Conservation (phyloP, 345 rosid genomes). For the Corchorus capsularis region DNA sequence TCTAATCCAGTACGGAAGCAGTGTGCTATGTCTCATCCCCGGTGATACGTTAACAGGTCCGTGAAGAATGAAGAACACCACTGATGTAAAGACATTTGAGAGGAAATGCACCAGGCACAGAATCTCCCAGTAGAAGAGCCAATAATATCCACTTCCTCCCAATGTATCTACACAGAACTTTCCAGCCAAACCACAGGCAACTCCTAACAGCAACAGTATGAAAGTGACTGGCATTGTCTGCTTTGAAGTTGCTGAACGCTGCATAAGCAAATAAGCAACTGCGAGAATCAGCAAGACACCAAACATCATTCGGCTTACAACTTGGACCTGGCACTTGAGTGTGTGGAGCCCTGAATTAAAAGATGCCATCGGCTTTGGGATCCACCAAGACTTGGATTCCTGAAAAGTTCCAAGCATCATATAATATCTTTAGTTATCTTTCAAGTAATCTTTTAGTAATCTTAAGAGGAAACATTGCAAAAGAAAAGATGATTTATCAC, state of each 20-base stretch:
- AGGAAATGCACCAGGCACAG: conserved; percentile 69
- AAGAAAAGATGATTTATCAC: neutral
- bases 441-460: neutral
- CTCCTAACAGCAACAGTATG: conserved; percentile 68
- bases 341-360: conserved; percentile 50
- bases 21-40: conserved; percentile 16
- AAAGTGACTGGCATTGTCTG: conserved; percentile 75
- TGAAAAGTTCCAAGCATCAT: conserved; percentile 27
- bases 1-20: conserved; percentile 67
- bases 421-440: neutral
- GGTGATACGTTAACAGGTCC: conserved; percentile 49
- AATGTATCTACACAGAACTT: conserved; percentile 81
- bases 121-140: conserved; percentile 78
- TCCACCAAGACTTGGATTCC: conserved; percentile 76
- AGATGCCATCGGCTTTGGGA: conserved; percentile 52
- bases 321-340: conserved; percentile 58
- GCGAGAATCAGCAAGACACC: conserved; percentile 65
- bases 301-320: conserved; percentile 60
- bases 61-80: conserved; percentile 47
- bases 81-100: conserved; percentile 44
- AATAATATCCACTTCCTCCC: conserved; percentile 72
- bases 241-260: conserved; percentile 58
- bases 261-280: conserved; percentile 55
- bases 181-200: conserved; percentile 68
- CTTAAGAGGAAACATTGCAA: neutral